Base-by-base conservation (phyloP, 257 asterid species). In the Lavandula angustifolia region DNA sequence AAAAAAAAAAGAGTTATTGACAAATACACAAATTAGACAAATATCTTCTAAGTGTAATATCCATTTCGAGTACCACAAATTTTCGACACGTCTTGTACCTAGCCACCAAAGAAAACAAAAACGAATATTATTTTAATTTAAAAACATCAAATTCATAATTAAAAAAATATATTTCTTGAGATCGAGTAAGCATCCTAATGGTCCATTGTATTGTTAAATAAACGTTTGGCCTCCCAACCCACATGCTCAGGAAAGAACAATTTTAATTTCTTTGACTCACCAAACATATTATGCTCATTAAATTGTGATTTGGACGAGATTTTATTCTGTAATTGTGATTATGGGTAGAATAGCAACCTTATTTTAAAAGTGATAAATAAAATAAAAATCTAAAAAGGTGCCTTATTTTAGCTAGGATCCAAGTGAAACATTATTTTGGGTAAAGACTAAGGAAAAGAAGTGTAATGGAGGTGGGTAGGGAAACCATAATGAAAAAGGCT, bases 401-500 rank as follows among this genome's bases (percentile, higher is more conserved):
- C 5, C 61, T 32, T 54, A 13, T 54, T 33, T n/a, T 43, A 22
- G 65, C 49, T 46, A 59, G 9, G 43, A 72, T 54, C 74, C 74
- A 62, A 73, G 54, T 37, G 47, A 29, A 35, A 49, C 67, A 74
- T 48, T 74, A 55, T 51, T 55, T 48, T 61, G 62, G 58, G 71
- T 62, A 48, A 68, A 54, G 63, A 62, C 67, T 9, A 37, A 54
- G 70, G 67, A 53, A 73, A 70, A 70, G 34, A 43, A 13, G 48
- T 29, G 3, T 12, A 63, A 61, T 60, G 74, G 71, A 37, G 74
- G 71, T 61, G 67, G 78, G 67, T 73, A 54, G 70, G 78, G 71
- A 74, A 73, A 67, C 78, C 78, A 61, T 66, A 54, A 67, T 35
- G 9, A 67, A 67, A 70, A 73, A 60, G 69, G 54, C 35, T 11